These are phyloP conservation scores for Pseudocercospora fijiensis DNA, from an alignment of 2,329 filamentous ascomycete species.

Conservation along the genomic window DNA sequence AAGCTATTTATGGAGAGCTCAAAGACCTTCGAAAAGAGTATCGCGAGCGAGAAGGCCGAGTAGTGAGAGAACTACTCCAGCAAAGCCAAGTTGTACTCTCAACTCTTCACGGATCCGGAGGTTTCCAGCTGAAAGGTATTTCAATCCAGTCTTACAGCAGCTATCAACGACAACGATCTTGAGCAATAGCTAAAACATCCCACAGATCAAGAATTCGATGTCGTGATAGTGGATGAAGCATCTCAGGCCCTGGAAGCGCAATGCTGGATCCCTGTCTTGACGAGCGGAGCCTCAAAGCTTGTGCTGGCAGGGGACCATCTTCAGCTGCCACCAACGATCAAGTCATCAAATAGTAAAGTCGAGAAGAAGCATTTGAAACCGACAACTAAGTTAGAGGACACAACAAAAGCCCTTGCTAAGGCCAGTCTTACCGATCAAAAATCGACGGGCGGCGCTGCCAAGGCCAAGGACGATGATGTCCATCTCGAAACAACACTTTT, in stretches of 20 bases:
- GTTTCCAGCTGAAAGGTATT: constrained; percentile 67
- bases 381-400: constrained; percentile 4
- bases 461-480: constrained; percentile 37
- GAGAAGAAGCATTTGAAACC: constrained; percentile 38
- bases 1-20: constrained; percentile 79
- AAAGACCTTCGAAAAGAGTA: constrained; percentile 86
- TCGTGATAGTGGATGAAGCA: constrained; percentile 93
- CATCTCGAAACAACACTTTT: constrained; percentile 85
- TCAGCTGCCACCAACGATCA: constrained; percentile 84
- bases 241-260: constrained; percentile 94
- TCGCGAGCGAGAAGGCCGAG: constrained; percentile 76
- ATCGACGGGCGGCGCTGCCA: constrained; percentile 36
- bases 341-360: constrained; percentile 60
- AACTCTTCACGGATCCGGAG: constrained; percentile 88
- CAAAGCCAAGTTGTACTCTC: constrained; percentile 85
- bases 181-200: background rate
- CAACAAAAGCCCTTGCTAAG: constrained; percentile 10
- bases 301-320: constrained; percentile 92
- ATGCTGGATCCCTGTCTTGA: constrained; percentile 87
- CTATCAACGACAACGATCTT: background rate
- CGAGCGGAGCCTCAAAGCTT: constrained; percentile 67
- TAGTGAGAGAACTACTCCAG: constrained; percentile 71
- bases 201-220: constrained; percentile 73
- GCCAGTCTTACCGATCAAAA: constrained; percentile 6
- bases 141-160: background rate